phyloP scores from a whole-genome alignment of 208 protist species.

The Trypanosoma vivax region DNA sequence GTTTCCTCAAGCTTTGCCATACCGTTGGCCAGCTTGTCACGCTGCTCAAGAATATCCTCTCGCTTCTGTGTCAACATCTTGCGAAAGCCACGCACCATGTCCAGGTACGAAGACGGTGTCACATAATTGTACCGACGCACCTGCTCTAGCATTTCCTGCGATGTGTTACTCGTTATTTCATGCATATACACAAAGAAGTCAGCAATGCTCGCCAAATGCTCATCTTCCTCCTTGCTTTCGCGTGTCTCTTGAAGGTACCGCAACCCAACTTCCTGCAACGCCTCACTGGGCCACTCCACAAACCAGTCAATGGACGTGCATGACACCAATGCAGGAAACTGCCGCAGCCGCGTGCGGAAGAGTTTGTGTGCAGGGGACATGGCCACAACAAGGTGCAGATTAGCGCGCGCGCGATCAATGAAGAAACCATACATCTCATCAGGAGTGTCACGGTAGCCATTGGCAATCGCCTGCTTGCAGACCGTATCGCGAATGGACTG shows the following conservation, averaged over 20 bases:
- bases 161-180: constrained; percentile 76
- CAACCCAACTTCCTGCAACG: constrained; percentile 92
- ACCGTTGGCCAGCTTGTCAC: constrained; percentile 95
- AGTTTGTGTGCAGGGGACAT: constrained; percentile 96
- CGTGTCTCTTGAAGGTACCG: constrained; percentile 79
- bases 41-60: constrained; percentile 91
- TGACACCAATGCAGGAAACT: constrained; percentile 97
- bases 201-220: constrained; percentile 69
- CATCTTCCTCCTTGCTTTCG: constrained; percentile 84
- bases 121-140: constrained; percentile 96
- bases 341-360: constrained; percentile 95
- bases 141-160: constrained; percentile 90
- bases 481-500: constrained; percentile 90
- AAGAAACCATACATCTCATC: constrained; percentile 96
- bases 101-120: constrained; percentile 97
- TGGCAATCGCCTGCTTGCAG: constrained; percentile 80
- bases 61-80: constrained; percentile 91
- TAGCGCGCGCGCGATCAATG: constrained; percentile 90
- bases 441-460: constrained; percentile 83
- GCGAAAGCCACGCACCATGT: constrained; percentile 94
- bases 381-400: constrained; percentile 96
- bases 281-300: constrained; percentile 95
- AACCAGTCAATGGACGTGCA: constrained; percentile 99
- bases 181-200: constrained; percentile 94
- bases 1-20: constrained; percentile 92